These are phyloP conservation scores for Phalaenopsis equestris DNA, from an alignment of 106 monocot species.

Conservation along the genomic window DNA sequence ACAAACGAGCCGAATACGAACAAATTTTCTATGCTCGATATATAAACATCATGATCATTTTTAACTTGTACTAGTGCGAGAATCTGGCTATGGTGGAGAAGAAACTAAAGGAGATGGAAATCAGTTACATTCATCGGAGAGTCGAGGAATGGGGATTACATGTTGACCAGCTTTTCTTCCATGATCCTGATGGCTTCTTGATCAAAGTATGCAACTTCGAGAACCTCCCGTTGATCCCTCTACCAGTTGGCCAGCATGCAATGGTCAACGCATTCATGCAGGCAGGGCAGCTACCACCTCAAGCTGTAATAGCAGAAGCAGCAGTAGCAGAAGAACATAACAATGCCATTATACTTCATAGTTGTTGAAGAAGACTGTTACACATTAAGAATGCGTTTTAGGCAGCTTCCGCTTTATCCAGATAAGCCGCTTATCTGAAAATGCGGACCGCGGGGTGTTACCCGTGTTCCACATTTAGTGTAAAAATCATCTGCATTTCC, in stretches of 20 bases:
- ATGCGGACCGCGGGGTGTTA: no score
- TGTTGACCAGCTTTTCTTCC: conserved; percentile 86
- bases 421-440: no score
- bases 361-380: not conserved
- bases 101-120: conserved; percentile 33
- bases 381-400: not conserved
- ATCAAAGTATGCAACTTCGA: conserved; percentile 7
- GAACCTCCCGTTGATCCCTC: conserved; percentile 2
- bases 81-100: conserved; percentile 36
- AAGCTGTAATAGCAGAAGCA: conserved; percentile 2
- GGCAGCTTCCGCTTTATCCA: no score
- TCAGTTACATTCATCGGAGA: conserved; percentile 33
- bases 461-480: no score
- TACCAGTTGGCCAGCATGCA: not conserved
- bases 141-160: conserved; percentile 69
- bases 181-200: not conserved
- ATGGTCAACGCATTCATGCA: not conserved
- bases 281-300: not conserved
- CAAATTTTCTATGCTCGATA: not conserved
- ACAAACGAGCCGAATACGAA: no score
- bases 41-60: not conserved
- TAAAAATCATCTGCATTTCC: no score
- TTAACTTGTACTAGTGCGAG: conserved; percentile 37
- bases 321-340: not conserved
- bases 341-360: not conserved